phyloP scores from a whole-genome alignment of 139 green algal genomes.

The Tetradesmus lagerheimii region DNA sequence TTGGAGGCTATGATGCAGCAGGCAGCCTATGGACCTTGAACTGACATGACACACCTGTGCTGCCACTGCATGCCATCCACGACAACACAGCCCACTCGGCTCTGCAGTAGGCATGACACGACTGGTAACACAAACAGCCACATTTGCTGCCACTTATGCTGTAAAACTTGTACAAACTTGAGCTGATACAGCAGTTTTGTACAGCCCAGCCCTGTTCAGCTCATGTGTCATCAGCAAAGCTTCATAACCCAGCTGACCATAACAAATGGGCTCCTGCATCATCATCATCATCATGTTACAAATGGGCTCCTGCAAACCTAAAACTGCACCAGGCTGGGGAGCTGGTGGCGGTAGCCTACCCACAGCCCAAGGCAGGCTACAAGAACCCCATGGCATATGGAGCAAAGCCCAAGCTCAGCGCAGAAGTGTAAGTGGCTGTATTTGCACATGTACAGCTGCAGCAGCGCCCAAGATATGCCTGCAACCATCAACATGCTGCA shows the following conservation, averaged over 20 bases:
- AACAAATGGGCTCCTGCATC: background rate
- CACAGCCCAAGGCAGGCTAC: constrained; percentile 58
- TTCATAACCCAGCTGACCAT: no score
- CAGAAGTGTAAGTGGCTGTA: constrained; percentile 53
- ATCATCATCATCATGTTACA: no score
- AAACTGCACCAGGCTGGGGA: constrained; percentile 34
- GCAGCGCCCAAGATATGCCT: background rate
- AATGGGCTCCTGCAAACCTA: background rate
- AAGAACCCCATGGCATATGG: constrained; percentile 62
- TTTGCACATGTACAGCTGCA: background rate
- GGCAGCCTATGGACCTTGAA: no score
- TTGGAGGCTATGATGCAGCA: no score
- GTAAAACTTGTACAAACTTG: background rate
- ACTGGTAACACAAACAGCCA: background rate
- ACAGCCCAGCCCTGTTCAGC: background rate
- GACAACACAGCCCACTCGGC: constrained; percentile 10
- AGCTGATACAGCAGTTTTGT: background rate
- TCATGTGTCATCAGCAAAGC: background rate
- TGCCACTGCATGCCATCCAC: background rate
- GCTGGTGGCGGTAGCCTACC: constrained; percentile 53
- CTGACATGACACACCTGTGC: background rate
- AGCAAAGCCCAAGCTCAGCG: constrained; percentile 51
- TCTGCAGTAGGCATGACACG: constrained; percentile 17
- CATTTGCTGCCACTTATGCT: background rate
- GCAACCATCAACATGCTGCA: background rate